These are phyloP conservation scores for Lipomyces japonicus DNA, from an alignment of 805 yeast genomes.

Conservation along the genomic window DNA sequence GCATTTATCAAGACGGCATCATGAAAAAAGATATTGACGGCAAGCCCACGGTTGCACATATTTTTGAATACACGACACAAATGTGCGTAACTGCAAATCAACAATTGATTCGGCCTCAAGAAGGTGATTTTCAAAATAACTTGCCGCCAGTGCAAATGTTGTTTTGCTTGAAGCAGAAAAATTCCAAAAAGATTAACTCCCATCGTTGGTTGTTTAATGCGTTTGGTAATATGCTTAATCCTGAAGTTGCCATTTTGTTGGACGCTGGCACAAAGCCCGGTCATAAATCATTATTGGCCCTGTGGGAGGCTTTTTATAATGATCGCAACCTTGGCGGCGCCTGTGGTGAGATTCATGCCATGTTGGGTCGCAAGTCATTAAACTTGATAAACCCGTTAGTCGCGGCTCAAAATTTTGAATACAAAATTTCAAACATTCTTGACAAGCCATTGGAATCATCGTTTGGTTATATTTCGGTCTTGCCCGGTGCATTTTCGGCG, in stretches of 20 bases:
- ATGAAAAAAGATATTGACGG: slow-evolving; percentile 59
- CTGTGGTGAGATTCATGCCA: slow-evolving; percentile 67
- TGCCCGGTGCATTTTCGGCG: slow-evolving; percentile 69
- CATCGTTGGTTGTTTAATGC: slow-evolving; percentile 71
- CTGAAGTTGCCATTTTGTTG: slow-evolving; percentile 53
- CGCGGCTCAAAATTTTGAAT: slow-evolving; percentile 64
- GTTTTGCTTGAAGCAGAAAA: slow-evolving; percentile 58
- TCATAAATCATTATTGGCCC: slow-evolving; percentile 51
- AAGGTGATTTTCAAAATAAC: slow-evolving; percentile 47
- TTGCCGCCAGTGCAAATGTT: slow-evolving; percentile 61
- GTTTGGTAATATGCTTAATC: slow-evolving; percentile 53
- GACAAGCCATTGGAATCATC: slow-evolving; percentile 65
- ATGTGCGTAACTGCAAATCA: slow-evolving; percentile 42
- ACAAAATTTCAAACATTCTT: slow-evolving; percentile 61
- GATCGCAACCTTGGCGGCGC: slow-evolving; percentile 64
- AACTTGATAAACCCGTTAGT: slow-evolving; percentile 57
- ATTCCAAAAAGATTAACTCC: slow-evolving; percentile 62
- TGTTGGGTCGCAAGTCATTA: slow-evolving; percentile 47
- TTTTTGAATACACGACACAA: slow-evolving; percentile 62
- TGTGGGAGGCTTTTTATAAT: slow-evolving; percentile 61
- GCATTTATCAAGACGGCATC: slow-evolving; percentile 63
- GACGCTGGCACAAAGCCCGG: slow-evolving; percentile 68
- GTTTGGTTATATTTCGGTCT: slow-evolving; percentile 61
- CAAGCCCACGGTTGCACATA: slow-evolving; percentile 58
- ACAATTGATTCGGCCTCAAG: slow-evolving; percentile 53